Conservation (phyloP, 441 rosid species). For the Pelargonium citronellum region DNA sequence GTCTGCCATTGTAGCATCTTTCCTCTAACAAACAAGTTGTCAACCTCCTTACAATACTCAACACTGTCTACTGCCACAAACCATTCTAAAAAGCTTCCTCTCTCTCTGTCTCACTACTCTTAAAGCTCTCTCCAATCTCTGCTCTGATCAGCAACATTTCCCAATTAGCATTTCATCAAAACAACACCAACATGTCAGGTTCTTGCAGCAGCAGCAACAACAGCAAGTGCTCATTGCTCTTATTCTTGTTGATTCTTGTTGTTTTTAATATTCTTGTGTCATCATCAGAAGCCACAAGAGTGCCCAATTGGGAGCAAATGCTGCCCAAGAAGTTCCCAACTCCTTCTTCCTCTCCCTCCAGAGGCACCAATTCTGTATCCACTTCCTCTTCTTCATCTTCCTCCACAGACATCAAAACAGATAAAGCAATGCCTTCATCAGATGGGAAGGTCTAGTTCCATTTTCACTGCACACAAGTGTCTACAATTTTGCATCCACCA, state of each 20-base stretch:
- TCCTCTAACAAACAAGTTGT: slow-evolving; percentile 64
- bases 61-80: slow-evolving; percentile 48
- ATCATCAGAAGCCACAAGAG: slow-evolving; percentile 54
- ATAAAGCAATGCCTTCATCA: slow-evolving; percentile 36
- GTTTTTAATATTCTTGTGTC: slow-evolving; percentile 25
- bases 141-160: background rate
- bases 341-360: slow-evolving; percentile 78
- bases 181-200: slow-evolving; percentile 32
- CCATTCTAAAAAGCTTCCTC: slow-evolving; percentile 31
- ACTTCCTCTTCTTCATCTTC: slow-evolving; percentile 27
- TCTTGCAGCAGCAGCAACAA: slow-evolving; percentile 33
- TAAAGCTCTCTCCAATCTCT: slow-evolving; percentile 18
- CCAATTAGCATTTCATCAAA: slow-evolving; percentile 14
- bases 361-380: slow-evolving; percentile 62
- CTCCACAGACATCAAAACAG: slow-evolving; percentile 29
- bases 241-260: slow-evolving; percentile 29
- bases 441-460: slow-evolving; percentile 49
- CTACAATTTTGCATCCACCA: background rate
- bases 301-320: slow-evolving; percentile 79
- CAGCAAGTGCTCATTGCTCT: slow-evolving; percentile 29
- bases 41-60: slow-evolving; percentile 35
- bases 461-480: background rate
- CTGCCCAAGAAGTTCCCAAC: slow-evolving; percentile 77
- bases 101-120: slow-evolving; percentile 3
- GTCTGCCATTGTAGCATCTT: slow-evolving; percentile 78